Evolutionary conservation across 805 yeast species (phyloP).

Genomic region (Scheffersomyces lignosus): DNA sequence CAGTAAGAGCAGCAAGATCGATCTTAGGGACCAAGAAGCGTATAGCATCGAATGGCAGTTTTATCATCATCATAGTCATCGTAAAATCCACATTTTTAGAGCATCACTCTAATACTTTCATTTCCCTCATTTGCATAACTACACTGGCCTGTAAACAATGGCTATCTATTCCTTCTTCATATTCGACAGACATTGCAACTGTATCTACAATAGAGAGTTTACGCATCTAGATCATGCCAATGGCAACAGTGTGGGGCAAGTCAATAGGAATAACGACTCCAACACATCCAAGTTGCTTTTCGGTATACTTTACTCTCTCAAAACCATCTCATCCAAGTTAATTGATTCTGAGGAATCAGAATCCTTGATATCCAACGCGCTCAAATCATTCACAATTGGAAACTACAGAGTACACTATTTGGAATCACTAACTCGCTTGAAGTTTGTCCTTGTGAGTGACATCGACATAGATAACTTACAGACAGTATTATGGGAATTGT

Average conservation of each 20-base stretch:
- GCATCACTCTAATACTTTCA: too few species aligned
- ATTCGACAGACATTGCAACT: conserved; percentile 87
- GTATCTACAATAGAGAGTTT: conserved; percentile 76
- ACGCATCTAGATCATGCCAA: conserved; percentile 8
- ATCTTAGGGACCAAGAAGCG: too few species aligned
- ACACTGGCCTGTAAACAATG: too few species aligned
- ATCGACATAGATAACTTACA: conserved; percentile 55
- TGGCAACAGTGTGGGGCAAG: conserved; percentile 17
- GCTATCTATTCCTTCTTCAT: conserved; percentile 85
- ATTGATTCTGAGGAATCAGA: conserved; percentile 27
- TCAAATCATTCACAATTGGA: conserved; percentile 66
- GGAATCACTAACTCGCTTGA: conserved; percentile 77
- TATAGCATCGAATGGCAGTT: too few species aligned
- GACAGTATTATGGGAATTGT: conserved; percentile 55
- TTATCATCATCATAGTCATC: too few species aligned
- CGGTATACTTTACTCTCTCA: conserved; percentile 79
- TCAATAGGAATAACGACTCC: conserved; percentile 57
- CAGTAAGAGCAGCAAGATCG: too few species aligned
- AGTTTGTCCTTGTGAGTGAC: conserved; percentile 76
- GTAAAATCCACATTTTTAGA: too few species aligned
- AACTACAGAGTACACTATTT: conserved; percentile 75
- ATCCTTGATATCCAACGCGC: conserved; percentile 24
- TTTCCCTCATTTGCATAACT: too few species aligned
- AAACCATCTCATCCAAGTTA: conserved; percentile 66
- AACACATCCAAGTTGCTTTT: conserved; percentile 80